Evolutionary conservation across 768 basidiomycete genomes (phyloP).

Genomic region (Podaxis pistillaris): DNA sequence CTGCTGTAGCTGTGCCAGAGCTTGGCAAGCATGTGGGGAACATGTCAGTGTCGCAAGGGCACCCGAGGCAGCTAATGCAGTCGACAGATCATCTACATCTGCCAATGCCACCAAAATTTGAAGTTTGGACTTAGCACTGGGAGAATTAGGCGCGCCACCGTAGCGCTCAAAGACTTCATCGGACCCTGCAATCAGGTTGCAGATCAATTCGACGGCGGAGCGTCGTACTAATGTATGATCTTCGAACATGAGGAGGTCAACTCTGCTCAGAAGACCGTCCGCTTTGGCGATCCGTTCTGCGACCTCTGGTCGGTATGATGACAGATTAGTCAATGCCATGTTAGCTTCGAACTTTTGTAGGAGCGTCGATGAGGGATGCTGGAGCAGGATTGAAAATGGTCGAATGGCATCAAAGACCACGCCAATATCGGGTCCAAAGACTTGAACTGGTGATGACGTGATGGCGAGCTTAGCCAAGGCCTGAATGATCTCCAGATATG

Average conservation of each 20-base stretch:
- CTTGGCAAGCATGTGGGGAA: conserved; percentile 55
- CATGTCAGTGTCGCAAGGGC: conserved; percentile 80
- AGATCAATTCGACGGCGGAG: conserved; percentile 87
- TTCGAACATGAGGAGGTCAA: conserved; percentile 76
- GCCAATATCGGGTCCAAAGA: conserved; percentile 84
- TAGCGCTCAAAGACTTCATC: conserved; percentile 77
- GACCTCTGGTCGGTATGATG: conserved; percentile 68
- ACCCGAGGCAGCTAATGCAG: conserved; percentile 87
- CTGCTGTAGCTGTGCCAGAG: conserved; percentile 61
- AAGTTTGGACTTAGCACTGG: conserved; percentile 58
- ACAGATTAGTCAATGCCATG: conserved; percentile 96
- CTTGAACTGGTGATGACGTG: conserved; percentile 84
- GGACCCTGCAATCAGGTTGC: conserved; percentile 83
- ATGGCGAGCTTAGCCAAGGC: conserved; percentile 92
- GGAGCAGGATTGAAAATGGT: conserved; percentile 73
- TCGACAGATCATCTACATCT: conserved; percentile 82
- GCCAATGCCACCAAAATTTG: conserved; percentile 83
- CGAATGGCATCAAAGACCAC: conserved; percentile 80
- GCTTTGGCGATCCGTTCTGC: conserved; percentile 65
- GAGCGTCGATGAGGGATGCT: conserved; percentile 63
- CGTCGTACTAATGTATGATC: conserved; percentile 81
- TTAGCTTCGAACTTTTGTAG: conserved; percentile 89
- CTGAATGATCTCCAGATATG: conserved; percentile 63
- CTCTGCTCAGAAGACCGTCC: conserved; percentile 58
- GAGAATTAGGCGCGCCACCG: conserved; percentile 41